A percentile compares a stretch with the other conserved stretches of the same genome.
phyloP scores from a whole-genome alignment of 2,329 filamentous ascomycete species.

The Fusarium mundagurra region DNA sequence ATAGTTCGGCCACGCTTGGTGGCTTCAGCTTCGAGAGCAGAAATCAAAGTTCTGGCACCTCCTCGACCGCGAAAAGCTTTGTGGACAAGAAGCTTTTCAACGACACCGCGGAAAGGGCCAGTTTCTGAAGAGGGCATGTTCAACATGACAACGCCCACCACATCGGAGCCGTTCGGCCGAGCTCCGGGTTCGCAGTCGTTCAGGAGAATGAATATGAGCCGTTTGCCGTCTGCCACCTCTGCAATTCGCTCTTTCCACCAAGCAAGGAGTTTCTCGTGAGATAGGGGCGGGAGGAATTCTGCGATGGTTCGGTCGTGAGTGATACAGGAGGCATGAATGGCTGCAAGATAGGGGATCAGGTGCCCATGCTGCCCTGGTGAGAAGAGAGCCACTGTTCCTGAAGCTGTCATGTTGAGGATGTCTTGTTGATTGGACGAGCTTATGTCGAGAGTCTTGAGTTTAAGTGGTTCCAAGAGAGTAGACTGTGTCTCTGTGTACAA shows the following conservation, averaged over 20 bases:
- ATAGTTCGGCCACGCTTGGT: constrained; percentile 57
- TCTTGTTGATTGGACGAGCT: not conserved
- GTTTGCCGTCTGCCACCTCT: constrained; percentile 56
- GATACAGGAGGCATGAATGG: constrained; percentile 68
- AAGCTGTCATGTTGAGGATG: constrained; percentile 41
- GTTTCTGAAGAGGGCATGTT: constrained; percentile 63
- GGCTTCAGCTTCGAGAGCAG: constrained; percentile 65
- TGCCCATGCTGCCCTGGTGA: constrained; percentile 57
- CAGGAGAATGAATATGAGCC: constrained; percentile 65
- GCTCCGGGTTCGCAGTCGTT: constrained; percentile 46
- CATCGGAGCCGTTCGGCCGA: constrained; percentile 54
- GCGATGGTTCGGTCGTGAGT: constrained; percentile 65
- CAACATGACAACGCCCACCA: constrained; percentile 67
- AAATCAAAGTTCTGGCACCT: constrained; percentile 62
- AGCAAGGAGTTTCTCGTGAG: constrained; percentile 62
- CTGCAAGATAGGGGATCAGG: constrained; percentile 65
- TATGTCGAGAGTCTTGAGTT: not conserved
- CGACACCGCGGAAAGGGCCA: constrained; percentile 61
- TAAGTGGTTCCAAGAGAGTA: not conserved
- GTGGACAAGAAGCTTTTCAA: constrained; percentile 68
- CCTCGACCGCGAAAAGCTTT: constrained; percentile 61
- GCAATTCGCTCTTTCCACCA: constrained; percentile 66
- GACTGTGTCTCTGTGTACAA: constrained; percentile 8
- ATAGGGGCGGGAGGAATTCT: constrained; percentile 68
- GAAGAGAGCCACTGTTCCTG: constrained; percentile 55